A percentile compares a stretch with the other conserved stretches of the same genome.
Conservation (phyloP, 306 rosid species). For the Prunus dulcis region DNA sequence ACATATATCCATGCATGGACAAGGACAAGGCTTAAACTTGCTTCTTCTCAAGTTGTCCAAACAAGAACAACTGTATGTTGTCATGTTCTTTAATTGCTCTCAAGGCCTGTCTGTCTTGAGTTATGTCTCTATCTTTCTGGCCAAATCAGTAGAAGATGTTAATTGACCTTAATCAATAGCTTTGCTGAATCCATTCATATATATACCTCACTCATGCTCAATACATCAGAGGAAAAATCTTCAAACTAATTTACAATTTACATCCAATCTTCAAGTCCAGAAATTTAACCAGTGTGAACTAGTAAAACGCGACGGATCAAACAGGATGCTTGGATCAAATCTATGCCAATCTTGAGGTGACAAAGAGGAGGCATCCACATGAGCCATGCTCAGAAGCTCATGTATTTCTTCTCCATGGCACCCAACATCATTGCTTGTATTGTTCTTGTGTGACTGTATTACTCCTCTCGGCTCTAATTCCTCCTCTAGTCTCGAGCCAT, state of each 20-base stretch:
- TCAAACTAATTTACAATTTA: background rate
- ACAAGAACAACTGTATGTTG: conserved; percentile 9
- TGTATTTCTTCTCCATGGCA: conserved; percentile 32
- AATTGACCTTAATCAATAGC: background rate
- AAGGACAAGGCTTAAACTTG: conserved; percentile 18
- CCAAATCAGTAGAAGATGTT: conserved; percentile 7
- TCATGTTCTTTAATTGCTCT: conserved; percentile 17
- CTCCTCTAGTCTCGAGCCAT: conserved; percentile 34
- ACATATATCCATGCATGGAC: conserved; percentile 22
- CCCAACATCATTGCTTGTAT: conserved; percentile 14
- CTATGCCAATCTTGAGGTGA: conserved; percentile 59
- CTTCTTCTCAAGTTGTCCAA: conserved; percentile 27
- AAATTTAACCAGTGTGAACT: conserved; percentile 61
- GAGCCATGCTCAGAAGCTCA: conserved; percentile 38
- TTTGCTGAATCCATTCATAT: background rate
- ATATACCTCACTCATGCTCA: background rate
- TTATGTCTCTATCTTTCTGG: conserved; percentile 12
- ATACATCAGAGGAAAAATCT: conserved; percentile 1
- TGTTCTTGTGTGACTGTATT: conserved; percentile 29
- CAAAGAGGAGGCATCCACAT: conserved; percentile 32
- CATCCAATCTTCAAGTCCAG: conserved; percentile 44
- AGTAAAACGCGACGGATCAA: conserved; percentile 44
- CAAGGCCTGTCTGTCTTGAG: conserved; percentile 7
- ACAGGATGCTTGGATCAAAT: conserved; percentile 43
- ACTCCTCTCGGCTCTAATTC: conserved; percentile 33